Evolutionary conservation across 805 yeast species (phyloP).

Genomic region (Ogataea ramenticola): DNA sequence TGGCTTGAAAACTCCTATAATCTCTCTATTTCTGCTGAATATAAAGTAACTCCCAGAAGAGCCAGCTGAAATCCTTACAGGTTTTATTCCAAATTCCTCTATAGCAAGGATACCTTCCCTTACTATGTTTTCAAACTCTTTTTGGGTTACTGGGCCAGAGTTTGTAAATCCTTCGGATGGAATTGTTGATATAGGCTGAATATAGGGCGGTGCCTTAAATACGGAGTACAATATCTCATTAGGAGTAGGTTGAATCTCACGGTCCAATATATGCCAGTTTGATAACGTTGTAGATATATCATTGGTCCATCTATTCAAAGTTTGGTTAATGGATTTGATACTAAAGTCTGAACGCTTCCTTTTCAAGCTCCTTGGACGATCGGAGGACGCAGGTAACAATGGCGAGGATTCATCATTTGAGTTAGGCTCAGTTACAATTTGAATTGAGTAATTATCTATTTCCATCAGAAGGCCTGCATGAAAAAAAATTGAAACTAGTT

Average conservation of each 20-base stretch:
- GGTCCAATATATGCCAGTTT: conserved; percentile 5
- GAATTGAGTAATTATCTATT: not conserved
- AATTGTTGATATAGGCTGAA: conserved; percentile 17
- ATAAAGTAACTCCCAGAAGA: conserved; percentile 69
- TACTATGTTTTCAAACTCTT: conserved; percentile 33
- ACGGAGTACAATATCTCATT: conserved; percentile 49
- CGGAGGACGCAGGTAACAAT: not conserved
- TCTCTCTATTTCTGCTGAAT: conserved; percentile 26
- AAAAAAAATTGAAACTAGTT: no score
- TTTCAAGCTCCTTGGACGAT: not conserved
- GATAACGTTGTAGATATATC: conserved; percentile 9
- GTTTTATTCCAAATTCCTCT: conserved; percentile 32
- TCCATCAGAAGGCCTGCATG: no score
- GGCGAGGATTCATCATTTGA: not conserved
- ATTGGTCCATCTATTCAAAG: conserved; percentile 12
- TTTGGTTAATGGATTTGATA: conserved; percentile 4
- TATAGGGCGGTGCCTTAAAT: conserved; percentile 34
- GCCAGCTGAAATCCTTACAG: conserved; percentile 53
- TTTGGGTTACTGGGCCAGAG: conserved; percentile 19
- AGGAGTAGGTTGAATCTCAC: conserved; percentile 15
- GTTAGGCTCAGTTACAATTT: not conserved
- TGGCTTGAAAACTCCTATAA: conserved; percentile 64
- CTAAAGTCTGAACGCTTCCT: conserved; percentile 4
- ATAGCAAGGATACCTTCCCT: conserved; percentile 39
- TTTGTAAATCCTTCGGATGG: conserved; percentile 20